Evolutionary conservation across 2,329 filamentous ascomycete genomes (phyloP).

Genomic region (Aspergillus oerlinghausenensis): DNA sequence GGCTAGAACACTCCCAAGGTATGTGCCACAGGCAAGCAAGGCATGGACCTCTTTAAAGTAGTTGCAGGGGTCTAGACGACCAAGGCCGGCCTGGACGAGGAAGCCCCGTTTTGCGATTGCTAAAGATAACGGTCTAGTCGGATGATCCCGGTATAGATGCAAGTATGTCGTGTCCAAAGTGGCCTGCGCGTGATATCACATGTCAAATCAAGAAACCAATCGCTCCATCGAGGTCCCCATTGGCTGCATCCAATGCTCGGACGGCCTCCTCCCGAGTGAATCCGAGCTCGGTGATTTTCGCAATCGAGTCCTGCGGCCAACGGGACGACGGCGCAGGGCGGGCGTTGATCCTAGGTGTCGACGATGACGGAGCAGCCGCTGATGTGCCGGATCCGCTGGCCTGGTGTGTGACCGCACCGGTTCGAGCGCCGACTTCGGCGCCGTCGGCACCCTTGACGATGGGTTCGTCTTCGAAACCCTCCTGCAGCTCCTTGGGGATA

Average conservation of each 20-base stretch:
- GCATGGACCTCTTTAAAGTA: not conserved
- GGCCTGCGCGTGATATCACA: conserved; percentile 4
- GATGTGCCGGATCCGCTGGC: conserved; percentile 16
- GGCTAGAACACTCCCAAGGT: too few relatives aligned
- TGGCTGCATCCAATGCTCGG: conserved; percentile 73
- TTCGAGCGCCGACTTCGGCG: conserved; percentile 78
- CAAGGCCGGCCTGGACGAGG: too few relatives aligned
- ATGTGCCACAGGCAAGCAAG: not conserved
- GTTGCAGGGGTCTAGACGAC: not conserved
- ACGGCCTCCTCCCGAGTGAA: conserved; percentile 72
- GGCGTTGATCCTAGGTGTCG: conserved; percentile 22
- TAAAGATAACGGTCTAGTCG: not conserved
- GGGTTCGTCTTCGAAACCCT: conserved; percentile 73
- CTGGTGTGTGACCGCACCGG: conserved; percentile 59
- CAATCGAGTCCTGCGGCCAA: conserved; percentile 61
- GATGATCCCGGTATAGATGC: not conserved
- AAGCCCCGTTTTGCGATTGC: too few relatives aligned
- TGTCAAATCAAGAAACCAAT: conserved; percentile 66
- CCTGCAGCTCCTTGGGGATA: conserved; percentile 74
- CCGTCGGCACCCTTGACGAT: conserved; percentile 80
- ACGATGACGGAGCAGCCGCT: conserved; percentile 14
- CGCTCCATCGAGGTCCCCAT: conserved; percentile 84
- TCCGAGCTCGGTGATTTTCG: conserved; percentile 71
- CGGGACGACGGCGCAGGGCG: conserved; percentile 29
- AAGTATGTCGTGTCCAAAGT: not conserved